Base-by-base conservation (phyloP, 108 stramenopile species). In the Bacterosira constricta region DNA sequence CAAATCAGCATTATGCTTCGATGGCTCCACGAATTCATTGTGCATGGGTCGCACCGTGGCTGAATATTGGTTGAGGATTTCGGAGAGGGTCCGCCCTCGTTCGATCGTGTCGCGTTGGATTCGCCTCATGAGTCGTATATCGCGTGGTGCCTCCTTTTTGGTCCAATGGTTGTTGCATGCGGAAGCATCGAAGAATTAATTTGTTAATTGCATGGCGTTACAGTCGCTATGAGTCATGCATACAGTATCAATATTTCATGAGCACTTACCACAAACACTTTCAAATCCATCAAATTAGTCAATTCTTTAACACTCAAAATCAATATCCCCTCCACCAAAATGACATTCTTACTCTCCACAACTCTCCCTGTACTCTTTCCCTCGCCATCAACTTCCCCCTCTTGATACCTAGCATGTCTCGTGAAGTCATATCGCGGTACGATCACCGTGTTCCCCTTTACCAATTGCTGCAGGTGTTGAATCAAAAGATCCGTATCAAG, bases 11-110 rank as follows among this genome's bases (percentile, higher is more conserved):
- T 80, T 66, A n/a, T 65, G 42, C 79, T 97, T 95, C 35, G 89
- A 88, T 10, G 97, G 97, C 62, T 96, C 95, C 1, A 98, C 98
- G 64, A 86, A 97, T 66, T 86, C 65, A 41, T 85, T 65, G 81
- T 98, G 98, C 97, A 97, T 97, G 11, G 98, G 98, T 54, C 95
- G 85, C 0, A 98, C 98, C 3, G 93, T 93, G 18, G 41, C 27
- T 31, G 86, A 63, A 71, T 97, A 98, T 75, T 98, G 98, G 8
- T 41, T 42, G 38, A 96, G 62, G 17, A 98, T 93, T 9, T 88
- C 76, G 1, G 95, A 83, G 20, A 92, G 21, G 6, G 89, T 86
- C 18, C 97, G 66, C 17, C 89, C 92, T 32, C 98, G 81, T 77
- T 98, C 97, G 0, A 69, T 64, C 6, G 79, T 80, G 71, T 98